phyloP scores from a whole-genome alignment of 2,329 filamentous ascomycete species.

The Diaporthe vaccinii region DNA sequence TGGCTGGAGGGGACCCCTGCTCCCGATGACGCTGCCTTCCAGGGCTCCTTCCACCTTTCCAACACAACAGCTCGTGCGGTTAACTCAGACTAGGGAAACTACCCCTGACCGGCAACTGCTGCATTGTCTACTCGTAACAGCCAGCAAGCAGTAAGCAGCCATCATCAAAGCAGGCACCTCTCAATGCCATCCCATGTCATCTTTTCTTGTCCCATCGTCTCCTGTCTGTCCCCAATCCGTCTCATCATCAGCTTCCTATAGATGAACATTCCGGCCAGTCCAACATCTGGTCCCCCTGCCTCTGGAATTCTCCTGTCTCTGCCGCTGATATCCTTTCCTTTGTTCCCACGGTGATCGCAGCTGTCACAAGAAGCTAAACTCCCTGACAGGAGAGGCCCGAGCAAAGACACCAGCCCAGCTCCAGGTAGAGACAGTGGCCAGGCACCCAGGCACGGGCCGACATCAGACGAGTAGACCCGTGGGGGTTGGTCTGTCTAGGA shows the following conservation, averaged over 20 bases:
- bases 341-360: conserved; percentile 19
- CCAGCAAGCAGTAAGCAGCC: conserved; percentile 13
- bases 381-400: conserved; percentile 8
- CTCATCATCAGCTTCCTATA: neutral
- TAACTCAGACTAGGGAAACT: too few species aligned
- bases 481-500: conserved; percentile 17
- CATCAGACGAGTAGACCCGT: conserved; percentile 23
- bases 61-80: conserved; percentile 6
- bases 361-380: conserved; percentile 9
- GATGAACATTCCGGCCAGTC: conserved; percentile 1
- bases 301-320: conserved; percentile 19
- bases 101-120: neutral
- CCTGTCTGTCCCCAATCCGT: neutral
- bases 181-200: neutral
- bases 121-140: conserved; percentile 17
- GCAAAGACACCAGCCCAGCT: conserved; percentile 5
- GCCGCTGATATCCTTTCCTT: neutral
- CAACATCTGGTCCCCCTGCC: neutral
- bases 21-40: conserved; percentile 12
- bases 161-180: neutral
- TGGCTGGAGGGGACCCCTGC: conserved; percentile 11
- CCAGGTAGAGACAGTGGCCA: neutral
- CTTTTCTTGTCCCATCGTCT: neutral
- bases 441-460: conserved; percentile 25
- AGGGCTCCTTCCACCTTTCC: conserved; percentile 14